Evolutionary conservation across 1,139 yeast species (phyloP).

Genomic region (Scheffersomyces segobiensis): DNA sequence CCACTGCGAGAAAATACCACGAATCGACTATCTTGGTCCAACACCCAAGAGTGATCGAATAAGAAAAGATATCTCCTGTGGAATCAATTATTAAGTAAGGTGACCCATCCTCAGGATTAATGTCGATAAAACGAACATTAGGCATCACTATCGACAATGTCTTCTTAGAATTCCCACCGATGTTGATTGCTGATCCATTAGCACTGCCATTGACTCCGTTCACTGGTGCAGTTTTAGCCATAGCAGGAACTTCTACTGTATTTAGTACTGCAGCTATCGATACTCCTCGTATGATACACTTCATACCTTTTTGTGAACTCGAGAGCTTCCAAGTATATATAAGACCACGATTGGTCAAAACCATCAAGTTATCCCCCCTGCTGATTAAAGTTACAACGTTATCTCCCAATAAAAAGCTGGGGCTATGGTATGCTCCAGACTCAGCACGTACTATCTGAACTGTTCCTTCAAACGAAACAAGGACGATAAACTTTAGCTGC

Average conservation of each 20-base stretch:
- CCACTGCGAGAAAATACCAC: conserved; percentile 39
- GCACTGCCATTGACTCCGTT: conserved; percentile 2
- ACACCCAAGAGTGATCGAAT: conserved; percentile 34
- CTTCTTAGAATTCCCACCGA: conserved; percentile 7
- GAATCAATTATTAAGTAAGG: conserved; percentile 43
- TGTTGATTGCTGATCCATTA: background rate
- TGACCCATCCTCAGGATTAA: conserved; percentile 36
- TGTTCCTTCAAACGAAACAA: conserved; percentile 73
- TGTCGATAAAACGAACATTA: conserved; percentile 29
- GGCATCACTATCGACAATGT: conserved; percentile 21
- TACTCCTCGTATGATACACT: conserved; percentile 37
- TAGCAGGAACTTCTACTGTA: conserved; percentile 11
- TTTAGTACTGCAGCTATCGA: conserved; percentile 57
- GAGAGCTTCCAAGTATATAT: conserved; percentile 51
- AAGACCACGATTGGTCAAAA: conserved; percentile 51
- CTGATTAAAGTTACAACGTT: conserved; percentile 54
- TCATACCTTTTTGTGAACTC: conserved; percentile 12
- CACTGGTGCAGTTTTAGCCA: too few species aligned
- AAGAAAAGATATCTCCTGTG: conserved; percentile 40
- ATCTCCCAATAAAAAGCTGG: conserved; percentile 60
- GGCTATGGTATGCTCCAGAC: conserved; percentile 49
- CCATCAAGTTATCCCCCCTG: conserved; percentile 55
- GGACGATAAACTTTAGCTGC: conserved; percentile 41
- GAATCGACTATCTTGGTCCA: conserved; percentile 54
- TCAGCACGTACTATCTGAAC: conserved; percentile 70